A percentile compares a stretch with the other conserved stretches of the same genome.
phyloP scores from a whole-genome alignment of 1,284 basidiomycete genomes.

The Boletus mariae region DNA sequence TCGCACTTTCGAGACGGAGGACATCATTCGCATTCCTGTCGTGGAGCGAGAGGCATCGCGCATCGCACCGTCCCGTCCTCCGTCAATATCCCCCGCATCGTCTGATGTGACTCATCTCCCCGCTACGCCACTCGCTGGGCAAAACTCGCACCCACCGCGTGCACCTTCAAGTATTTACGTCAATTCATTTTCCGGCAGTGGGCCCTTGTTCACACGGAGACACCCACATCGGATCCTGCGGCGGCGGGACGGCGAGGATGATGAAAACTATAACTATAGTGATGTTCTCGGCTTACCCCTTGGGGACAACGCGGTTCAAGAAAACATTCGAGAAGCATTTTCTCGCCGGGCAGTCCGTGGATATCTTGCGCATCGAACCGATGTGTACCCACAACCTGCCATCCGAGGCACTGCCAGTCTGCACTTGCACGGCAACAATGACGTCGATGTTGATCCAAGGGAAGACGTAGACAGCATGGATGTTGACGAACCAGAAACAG shows the following conservation, averaged over 20 bases:
- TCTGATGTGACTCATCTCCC: constrained; percentile 13
- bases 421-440: constrained; percentile 14
- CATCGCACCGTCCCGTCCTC: constrained; percentile 15
- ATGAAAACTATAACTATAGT: constrained; percentile 32
- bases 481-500: constrained; percentile 42
- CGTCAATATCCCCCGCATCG: constrained; percentile 11
- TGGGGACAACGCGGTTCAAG: constrained; percentile 57
- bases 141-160: constrained; percentile 26
- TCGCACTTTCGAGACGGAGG: constrained; percentile 72
- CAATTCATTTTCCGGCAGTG: constrained; percentile 14
- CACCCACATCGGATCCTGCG: constrained; percentile 22
- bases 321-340: constrained; percentile 55
- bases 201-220: constrained; percentile 16
- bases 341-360: constrained; percentile 44
- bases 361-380: constrained; percentile 30
- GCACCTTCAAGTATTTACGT: constrained; percentile 56
- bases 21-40: constrained; percentile 62
- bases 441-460: constrained; percentile 23
- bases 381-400: constrained; percentile 18
- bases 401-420: constrained; percentile 18
- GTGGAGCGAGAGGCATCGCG: constrained; percentile 21
- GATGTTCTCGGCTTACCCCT: constrained; percentile 54
- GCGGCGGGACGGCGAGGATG: constrained; percentile 33
- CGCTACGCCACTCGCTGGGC: constrained; percentile 13
- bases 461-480: constrained; percentile 35